These are phyloP conservation scores for Acacia acuminata DNA, from an alignment of 306 rosid genomes.

Conservation along the genomic window DNA sequence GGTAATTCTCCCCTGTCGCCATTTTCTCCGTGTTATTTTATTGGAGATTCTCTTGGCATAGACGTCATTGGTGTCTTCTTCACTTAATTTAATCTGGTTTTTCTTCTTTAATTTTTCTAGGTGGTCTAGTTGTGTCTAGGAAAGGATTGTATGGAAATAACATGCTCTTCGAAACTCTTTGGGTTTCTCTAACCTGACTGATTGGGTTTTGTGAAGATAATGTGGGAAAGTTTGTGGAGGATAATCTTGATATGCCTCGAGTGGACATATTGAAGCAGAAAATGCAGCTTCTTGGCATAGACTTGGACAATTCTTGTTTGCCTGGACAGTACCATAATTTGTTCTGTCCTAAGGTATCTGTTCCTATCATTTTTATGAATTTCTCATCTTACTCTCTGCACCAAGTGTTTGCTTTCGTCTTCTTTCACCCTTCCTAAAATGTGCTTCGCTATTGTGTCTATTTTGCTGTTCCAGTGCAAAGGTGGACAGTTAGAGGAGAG, in stretches of 20 bases:
- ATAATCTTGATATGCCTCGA: conserved; percentile 32
- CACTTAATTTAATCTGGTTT: not conserved
- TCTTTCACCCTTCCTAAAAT: not conserved
- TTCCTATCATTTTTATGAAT: not conserved
- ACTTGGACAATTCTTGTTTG: conserved; percentile 49
- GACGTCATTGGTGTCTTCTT: not conserved
- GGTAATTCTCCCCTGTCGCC: conserved; percentile 27
- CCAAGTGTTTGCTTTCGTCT: conserved; percentile 1
- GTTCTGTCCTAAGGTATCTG: conserved; percentile 77
- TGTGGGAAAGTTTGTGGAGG: conserved; percentile 38
- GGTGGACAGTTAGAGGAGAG: conserved; percentile 78
- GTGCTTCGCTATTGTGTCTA: conserved; percentile 26
- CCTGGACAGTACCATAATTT: conserved; percentile 67
- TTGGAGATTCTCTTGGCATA: not conserved
- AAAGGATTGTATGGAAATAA: not conserved
- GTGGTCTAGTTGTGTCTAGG: not conserved
- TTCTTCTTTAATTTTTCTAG: conserved; percentile 2
- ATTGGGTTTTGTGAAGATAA: conserved; percentile 36
- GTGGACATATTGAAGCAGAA: conserved; percentile 60
- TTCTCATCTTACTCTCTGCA: conserved; percentile 3
- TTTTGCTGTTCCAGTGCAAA: conserved; percentile 58
- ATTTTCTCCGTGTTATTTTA: not conserved
- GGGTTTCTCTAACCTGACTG: conserved; percentile 21
- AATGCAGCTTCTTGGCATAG: conserved; percentile 67
- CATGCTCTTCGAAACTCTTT: not conserved